phyloP scores from a whole-genome alignment of 1,284 basidiomycete genomes.

The Pholiota adiposa region DNA sequence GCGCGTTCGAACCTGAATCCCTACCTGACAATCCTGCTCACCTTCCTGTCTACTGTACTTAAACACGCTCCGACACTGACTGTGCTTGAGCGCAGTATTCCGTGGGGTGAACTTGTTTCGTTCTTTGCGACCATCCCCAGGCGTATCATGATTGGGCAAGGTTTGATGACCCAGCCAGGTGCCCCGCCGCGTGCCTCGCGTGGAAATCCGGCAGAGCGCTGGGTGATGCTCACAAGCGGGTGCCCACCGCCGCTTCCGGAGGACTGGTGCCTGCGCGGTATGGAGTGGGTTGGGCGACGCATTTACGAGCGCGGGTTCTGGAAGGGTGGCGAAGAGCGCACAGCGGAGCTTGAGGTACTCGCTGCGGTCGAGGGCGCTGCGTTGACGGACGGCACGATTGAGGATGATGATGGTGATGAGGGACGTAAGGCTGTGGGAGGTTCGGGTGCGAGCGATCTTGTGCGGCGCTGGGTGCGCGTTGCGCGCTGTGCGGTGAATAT shows the following conservation, averaged over 20 bases:
- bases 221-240: slow-evolving; percentile 65
- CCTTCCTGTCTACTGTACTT: slow-evolving; percentile 82
- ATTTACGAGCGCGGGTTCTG: slow-evolving; percentile 94
- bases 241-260: slow-evolving; percentile 83
- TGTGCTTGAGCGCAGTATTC: slow-evolving; percentile 77
- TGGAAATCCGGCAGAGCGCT: slow-evolving; percentile 40
- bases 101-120: slow-evolving; percentile 78
- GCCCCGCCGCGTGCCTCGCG: slow-evolving; percentile 14
- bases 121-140: slow-evolving; percentile 73
- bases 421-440: slow-evolving; percentile 23
- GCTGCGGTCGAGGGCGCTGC: slow-evolving; percentile 61
- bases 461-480: slow-evolving; percentile 75
- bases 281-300: slow-evolving; percentile 91
- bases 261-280: slow-evolving; percentile 94
- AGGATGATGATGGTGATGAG: slow-evolving; percentile 69
- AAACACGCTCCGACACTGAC: slow-evolving; percentile 65
- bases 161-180: slow-evolving; percentile 27
- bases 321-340: slow-evolving; percentile 69
- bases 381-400: slow-evolving; percentile 78
- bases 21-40: slow-evolving; percentile 86
- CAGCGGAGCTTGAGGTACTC: slow-evolving; percentile 82
- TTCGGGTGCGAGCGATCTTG: slow-evolving; percentile 22
- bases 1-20: slow-evolving; percentile 75
- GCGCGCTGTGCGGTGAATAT: slow-evolving; percentile 75
- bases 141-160: slow-evolving; percentile 53